Base-by-base conservation (phyloP, 208 protist species). In the Porcisia hertigi region DNA sequence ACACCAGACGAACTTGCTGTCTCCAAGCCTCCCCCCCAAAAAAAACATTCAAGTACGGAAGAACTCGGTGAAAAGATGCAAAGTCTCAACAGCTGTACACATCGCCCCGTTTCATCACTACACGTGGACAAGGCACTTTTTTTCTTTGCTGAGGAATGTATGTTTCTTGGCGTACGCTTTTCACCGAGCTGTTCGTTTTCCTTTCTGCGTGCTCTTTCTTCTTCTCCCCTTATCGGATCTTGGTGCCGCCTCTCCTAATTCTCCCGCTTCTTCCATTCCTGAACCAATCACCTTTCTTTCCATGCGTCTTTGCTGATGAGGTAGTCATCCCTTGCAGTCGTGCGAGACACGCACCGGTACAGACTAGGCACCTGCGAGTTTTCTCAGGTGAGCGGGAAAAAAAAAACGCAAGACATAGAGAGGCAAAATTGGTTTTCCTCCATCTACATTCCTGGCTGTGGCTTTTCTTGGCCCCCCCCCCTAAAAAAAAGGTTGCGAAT, bases 351-450 rank as follows among this genome's bases (percentile, higher is more conserved):
- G 20, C 62, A n/a, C 62, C 20, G n/a, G 62, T 45, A 25, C 62
- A 45, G 62, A 47, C 5, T 66, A 45, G 62, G 39, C 62, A 66
- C 39, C 62, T 66, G 39, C 39, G 20, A 66, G 62, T 23, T 66
- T 66, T 18, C 62, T 41, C 62, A 66, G 62, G 62, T 49, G 62
- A 66, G 30, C 20, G 39, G 30, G 30, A 30, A 30, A 30, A 30
- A 30, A 30, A 49, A 43, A 58, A 14, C 47, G 47, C 47, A 12
- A 30, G 30, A 30, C 0, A 12, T 12, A 43, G 62, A 66, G 62
- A 45, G 62, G 62, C 39, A 45, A 25, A 12, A 18, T 66, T 25
- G 9, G 0, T 49, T 34, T 45, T 25, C 62, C 39, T 49, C 62
- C 20, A 9, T 66, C 62, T 23, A 34, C 62, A 66, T 30, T 49